Conservation (phyloP, 2,329 filamentous ascomycete genomes). For the Claviceps pusilla region DNA sequence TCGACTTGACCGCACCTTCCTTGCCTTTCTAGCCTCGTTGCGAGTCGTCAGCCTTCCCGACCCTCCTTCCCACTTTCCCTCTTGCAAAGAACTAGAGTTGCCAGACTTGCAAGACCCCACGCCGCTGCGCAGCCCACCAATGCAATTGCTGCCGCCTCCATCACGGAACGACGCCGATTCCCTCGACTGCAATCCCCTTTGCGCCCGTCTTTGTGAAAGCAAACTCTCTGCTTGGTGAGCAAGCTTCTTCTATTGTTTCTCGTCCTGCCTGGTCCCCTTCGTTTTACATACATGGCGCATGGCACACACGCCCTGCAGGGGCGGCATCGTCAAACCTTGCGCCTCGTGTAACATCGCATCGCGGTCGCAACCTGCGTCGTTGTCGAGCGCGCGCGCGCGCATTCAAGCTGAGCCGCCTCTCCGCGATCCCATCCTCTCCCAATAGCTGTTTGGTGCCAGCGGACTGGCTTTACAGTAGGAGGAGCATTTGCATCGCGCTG, state of each 20-base stretch:
- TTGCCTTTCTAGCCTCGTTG: conserved; percentile 3
- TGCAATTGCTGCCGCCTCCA: conserved; percentile 4
- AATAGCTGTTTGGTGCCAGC: not conserved
- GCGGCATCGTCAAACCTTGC: conserved; percentile 4
- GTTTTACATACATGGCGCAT: not conserved
- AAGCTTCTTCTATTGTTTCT: not conserved
- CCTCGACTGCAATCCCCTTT: conserved; percentile 5
- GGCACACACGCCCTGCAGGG: not conserved
- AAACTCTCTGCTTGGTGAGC: conserved; percentile 3
- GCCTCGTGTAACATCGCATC: conserved; percentile 6
- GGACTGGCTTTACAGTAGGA: not conserved
- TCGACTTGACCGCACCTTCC: not conserved
- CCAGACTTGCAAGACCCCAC: conserved; percentile 1
- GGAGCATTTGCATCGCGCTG: not conserved
- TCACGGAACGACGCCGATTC: conserved; percentile 8
- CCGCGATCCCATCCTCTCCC: not conserved
- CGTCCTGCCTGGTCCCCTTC: not conserved
- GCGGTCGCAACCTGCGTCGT: conserved; percentile 4
- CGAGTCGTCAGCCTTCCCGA: conserved; percentile 5
- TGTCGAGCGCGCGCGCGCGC: conserved; percentile 1
- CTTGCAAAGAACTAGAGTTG: conserved; percentile 6
- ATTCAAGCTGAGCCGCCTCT: not conserved
- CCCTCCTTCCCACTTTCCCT: conserved; percentile 2
- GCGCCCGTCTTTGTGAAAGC: not conserved
- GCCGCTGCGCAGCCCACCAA: conserved; percentile 4